phyloP scores from a whole-genome alignment of 2,329 filamentous ascomycete genomes.

The Apiospora aurea region DNA sequence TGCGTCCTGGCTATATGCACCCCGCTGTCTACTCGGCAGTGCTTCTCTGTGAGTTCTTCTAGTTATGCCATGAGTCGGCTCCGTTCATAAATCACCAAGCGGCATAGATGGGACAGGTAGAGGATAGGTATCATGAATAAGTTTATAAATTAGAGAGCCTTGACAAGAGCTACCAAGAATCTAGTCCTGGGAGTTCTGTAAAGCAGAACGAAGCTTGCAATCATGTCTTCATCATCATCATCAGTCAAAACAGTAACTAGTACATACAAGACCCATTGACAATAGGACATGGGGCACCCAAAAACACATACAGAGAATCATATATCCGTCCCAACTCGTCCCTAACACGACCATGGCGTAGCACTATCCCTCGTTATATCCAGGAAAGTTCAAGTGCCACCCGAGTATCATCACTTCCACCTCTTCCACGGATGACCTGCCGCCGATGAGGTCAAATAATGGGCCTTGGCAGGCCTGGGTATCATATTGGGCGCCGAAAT shows the following conservation, averaged over 20 bases:
- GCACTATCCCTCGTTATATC: conserved; percentile 5
- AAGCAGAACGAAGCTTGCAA: conserved; percentile 12
- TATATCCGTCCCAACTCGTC: conserved; percentile 2
- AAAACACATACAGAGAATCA: conserved; percentile 14
- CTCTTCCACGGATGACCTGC: conserved; percentile 8
- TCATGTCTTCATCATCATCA: conserved; percentile 22
- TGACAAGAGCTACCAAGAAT: conserved; percentile 2
- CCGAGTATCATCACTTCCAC: neutral
- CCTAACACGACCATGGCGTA: neutral
- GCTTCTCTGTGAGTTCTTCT: neutral
- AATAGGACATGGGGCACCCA: conserved; percentile 13
- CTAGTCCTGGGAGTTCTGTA: neutral
- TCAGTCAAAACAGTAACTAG: conserved; percentile 17
- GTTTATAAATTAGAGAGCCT: conserved; percentile 17
- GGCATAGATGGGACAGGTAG: neutral
- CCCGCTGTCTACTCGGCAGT: conserved; percentile 14
- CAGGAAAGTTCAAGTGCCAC: conserved; percentile 3
- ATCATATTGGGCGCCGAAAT: conserved; percentile 13
- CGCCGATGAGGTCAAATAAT: neutral
- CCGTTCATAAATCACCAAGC: neutral
- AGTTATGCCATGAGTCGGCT: neutral
- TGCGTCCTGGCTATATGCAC: conserved; percentile 10
- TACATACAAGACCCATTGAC: conserved; percentile 20
- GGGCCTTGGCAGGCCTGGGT: conserved; percentile 4
- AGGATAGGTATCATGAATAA: conserved; percentile 13